These are phyloP conservation scores for Sporothrix mexicana DNA, from an alignment of 2,329 filamentous ascomycete genomes.

Conservation along the genomic window DNA sequence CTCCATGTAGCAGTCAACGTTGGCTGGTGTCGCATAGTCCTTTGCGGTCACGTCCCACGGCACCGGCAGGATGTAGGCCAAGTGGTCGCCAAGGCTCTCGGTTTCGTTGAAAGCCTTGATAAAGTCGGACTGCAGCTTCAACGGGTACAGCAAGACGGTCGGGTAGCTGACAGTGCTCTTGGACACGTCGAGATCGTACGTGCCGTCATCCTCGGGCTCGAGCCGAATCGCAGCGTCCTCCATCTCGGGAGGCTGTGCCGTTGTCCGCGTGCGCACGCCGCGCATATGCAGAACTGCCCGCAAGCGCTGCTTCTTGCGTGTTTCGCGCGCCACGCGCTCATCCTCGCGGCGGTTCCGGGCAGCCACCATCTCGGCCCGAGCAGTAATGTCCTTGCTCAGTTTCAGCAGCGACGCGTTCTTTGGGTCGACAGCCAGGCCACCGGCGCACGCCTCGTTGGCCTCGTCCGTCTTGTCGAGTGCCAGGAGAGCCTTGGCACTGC, in stretches of 20 bases:
- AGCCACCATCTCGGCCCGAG: slow-evolving; percentile 61
- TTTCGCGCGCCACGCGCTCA: slow-evolving; percentile 60
- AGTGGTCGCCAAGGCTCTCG: slow-evolving; percentile 75
- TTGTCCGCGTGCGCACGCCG: slow-evolving; percentile 70
- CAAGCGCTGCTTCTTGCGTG: slow-evolving; percentile 65
- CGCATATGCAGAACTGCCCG: slow-evolving; percentile 70
- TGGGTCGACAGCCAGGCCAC: slow-evolving; percentile 74
- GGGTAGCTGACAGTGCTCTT: slow-evolving; percentile 76
- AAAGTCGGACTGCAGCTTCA: slow-evolving; percentile 83
- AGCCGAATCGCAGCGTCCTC: slow-evolving; percentile 79
- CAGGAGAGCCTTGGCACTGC: slow-evolving; percentile 78
- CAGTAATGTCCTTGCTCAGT: slow-evolving; percentile 62
- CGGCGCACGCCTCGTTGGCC: slow-evolving; percentile 77
- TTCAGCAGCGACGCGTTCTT: slow-evolving; percentile 69
- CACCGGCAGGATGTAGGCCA: slow-evolving; percentile 83
- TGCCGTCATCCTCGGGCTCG: slow-evolving; percentile 52
- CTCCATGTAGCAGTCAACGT: slow-evolving; percentile 89
- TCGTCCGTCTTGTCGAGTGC: slow-evolving; percentile 78
- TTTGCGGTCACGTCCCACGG: slow-evolving; percentile 73
- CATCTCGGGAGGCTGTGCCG: slow-evolving; percentile 78
- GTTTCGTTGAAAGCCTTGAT: slow-evolving; percentile 85
- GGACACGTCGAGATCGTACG: slow-evolving; percentile 71
- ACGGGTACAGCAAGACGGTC: slow-evolving; percentile 82
- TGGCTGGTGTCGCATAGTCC: slow-evolving; percentile 72
- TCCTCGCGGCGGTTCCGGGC: slow-evolving; percentile 60